phyloP scores from a whole-genome alignment of 345 rosid genomes.

The Arabidopsis suecica region DNA sequence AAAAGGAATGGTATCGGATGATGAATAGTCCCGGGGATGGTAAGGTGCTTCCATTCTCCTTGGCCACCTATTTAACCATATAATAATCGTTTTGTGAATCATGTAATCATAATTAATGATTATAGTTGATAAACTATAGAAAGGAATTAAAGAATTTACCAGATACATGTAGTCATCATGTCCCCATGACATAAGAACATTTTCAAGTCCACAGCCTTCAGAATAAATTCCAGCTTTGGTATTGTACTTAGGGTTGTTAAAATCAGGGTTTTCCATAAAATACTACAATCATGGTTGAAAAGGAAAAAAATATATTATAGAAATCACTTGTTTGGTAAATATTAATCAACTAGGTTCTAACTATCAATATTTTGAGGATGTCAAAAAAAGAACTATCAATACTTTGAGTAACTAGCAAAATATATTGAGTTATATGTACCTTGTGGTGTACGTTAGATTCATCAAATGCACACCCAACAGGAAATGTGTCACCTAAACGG shows the following conservation, averaged over 20 bases:
- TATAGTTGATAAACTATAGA: background rate
- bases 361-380: background rate
- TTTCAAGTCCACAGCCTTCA: constrained; percentile 64
- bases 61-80: constrained; percentile 52
- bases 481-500: constrained; percentile 61
- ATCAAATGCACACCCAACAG: constrained; percentile 73
- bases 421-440: constrained; percentile 37
- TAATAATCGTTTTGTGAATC: background rate
- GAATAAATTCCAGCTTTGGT: constrained; percentile 60
- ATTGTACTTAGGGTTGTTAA: constrained; percentile 49
- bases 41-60: constrained; percentile 64
- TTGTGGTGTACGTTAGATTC: constrained; percentile 58
- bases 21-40: constrained; percentile 65
- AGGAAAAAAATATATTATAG: background rate
- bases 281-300: constrained; percentile 46
- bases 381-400: background rate
- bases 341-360: background rate
- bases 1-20: constrained; percentile 69
- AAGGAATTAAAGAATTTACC: constrained; percentile 36
- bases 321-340: background rate
- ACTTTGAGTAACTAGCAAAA: background rate
- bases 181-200: constrained; percentile 68
- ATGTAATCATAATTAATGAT: background rate
- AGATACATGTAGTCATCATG: constrained; percentile 72
- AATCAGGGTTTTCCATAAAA: constrained; percentile 64